These are phyloP conservation scores for Colletotrichum navitas DNA, from an alignment of 2,329 filamentous ascomycete genomes.

Conservation along the genomic window DNA sequence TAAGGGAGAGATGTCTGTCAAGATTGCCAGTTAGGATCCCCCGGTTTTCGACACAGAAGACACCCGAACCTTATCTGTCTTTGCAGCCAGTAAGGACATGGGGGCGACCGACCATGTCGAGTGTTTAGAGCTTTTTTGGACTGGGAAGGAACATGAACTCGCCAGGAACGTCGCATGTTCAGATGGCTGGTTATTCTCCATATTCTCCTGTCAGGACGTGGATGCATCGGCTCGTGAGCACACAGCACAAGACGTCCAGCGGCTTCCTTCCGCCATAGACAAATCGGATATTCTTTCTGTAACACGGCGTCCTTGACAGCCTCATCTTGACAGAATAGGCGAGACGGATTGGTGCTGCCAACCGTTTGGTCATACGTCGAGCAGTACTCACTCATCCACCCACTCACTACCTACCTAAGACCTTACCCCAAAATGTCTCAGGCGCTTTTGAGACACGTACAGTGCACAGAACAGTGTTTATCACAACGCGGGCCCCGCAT, in stretches of 20 bases:
- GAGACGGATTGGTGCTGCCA: not conserved
- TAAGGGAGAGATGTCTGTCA: not conserved
- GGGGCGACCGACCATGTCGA: slow-evolving; percentile 8
- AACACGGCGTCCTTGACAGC: not conserved
- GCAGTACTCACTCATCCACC: not conserved
- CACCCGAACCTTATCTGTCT: slow-evolving; percentile 7
- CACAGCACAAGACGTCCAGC: too few species aligned
- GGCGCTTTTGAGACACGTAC: not conserved
- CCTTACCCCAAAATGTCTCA: not conserved
- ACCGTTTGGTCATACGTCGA: not conserved
- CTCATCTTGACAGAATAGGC: not conserved
- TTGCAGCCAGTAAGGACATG: not conserved
- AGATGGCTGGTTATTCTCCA: not conserved
- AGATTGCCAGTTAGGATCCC: not conserved
- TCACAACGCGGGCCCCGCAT: not conserved
- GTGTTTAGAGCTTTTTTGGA: slow-evolving; percentile 2
- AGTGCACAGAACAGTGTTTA: not conserved
- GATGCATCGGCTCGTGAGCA: not conserved
- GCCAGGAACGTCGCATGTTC: not conserved
- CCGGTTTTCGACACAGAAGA: not conserved
- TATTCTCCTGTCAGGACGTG: not conserved
- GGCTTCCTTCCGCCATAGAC: not conserved
- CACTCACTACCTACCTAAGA: not conserved
- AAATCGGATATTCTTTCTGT: not conserved
- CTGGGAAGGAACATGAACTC: not conserved